Evolutionary conservation across 768 basidiomycete genomes (phyloP), one percentile per base, ranked within the genome.

Genomic region (Lactarius pseudohatsudake): DNA sequence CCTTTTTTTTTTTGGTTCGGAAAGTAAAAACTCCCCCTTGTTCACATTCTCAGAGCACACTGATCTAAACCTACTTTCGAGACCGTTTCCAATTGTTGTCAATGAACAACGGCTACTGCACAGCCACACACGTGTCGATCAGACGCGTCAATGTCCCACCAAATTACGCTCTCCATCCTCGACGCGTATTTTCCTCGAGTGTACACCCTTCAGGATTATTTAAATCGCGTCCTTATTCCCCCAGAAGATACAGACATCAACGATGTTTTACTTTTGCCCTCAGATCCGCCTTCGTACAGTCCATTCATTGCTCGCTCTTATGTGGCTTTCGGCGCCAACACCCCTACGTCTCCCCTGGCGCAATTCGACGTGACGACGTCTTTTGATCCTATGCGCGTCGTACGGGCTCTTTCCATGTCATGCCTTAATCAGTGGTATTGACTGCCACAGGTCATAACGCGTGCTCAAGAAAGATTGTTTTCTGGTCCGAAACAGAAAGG

Each of bases 401-500:
- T 67, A 38, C 26, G 66, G 43, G 26, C 13, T 9, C 2, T 45
- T 54, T 13, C 20, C 2, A 2, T 45, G 5, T 28, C 47, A 40
- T 6, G 11, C 3, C 18, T 38, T 10, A 7, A 34, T 20, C 69
- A 70, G 75, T 73, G 74, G 75, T 76, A 18, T 62, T 56, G 20
- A 72, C 59, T 40, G 36, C 7, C 26, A 9, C 50, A 91, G 90
- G 74, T 90, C 20, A 81, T 91, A 58, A 84, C 89, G 63, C 80
- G 79, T 65, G 86, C 84, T 4, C 87, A 89, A 70, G 81, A 81
- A 62, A 80, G 77, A 43, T 74, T 91, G 9, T 82, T 90, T 57
- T 74, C 73, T 6, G 70, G 71, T 26, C 70, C 74, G 57, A 79
- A 73, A 30, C 58, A 64, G 57, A 77, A 77, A 38, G 75, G 80